A percentile compares a stretch with the other conserved stretches of the same genome.
Conservation (phyloP, 2,329 filamentous ascomycete genomes). For the Aureobasidium zeae region DNA sequence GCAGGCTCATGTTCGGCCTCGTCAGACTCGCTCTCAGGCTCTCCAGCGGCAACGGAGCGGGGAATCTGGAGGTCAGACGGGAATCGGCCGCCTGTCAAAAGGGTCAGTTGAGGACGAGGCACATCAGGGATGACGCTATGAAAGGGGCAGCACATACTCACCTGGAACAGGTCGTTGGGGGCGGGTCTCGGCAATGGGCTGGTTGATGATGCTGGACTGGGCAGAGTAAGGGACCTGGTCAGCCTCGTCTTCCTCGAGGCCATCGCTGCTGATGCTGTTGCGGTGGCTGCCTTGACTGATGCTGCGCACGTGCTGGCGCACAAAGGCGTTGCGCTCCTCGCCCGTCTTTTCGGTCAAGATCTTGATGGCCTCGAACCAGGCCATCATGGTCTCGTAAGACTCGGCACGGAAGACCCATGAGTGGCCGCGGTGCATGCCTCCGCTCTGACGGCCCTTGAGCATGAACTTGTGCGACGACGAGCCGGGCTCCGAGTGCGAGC, state of each 20-base stretch:
- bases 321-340: constrained; percentile 80
- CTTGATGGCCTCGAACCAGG: constrained; percentile 92
- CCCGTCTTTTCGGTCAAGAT: constrained; percentile 78
- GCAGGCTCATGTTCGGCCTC: constrained; percentile 50
- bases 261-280: constrained; percentile 51
- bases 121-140: constrained; percentile 18
- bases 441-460: constrained; percentile 90
- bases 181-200: constrained; percentile 31
- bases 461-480: constrained; percentile 96
- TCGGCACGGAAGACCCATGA: constrained; percentile 61
- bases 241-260: constrained; percentile 66
- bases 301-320: constrained; percentile 70
- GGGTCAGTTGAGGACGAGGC: background rate
- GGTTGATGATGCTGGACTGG: constrained; percentile 31
- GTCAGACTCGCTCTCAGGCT: constrained; percentile 71
- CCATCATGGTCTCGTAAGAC: constrained; percentile 86
- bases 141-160: constrained; percentile 41
- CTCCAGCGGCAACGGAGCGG: constrained; percentile 42
- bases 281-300: constrained; percentile 54
- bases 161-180: constrained; percentile 74
- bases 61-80: constrained; percentile 87
- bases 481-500: constrained; percentile 73
- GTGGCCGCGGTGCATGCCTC: constrained; percentile 75
- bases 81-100: constrained; percentile 58
- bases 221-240: constrained; percentile 58